Evolutionary conservation across 139 green algal species (phyloP).

Genomic region (Gonium pectorale): DNA sequence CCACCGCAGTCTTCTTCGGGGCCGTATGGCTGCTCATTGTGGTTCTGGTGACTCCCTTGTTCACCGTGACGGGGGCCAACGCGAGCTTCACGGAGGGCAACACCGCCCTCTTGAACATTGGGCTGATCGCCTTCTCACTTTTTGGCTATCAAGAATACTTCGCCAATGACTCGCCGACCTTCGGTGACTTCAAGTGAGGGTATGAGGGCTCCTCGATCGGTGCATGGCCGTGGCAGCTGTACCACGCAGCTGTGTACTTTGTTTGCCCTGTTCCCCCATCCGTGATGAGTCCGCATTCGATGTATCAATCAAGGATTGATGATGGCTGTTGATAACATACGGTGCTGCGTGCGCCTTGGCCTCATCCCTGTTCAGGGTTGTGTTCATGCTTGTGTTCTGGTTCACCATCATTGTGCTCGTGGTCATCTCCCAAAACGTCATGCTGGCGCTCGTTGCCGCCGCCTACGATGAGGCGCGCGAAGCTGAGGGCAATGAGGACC

Average conservation of each 20-base stretch:
- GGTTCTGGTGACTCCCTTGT: constrained; percentile 1
- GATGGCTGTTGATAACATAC: background rate
- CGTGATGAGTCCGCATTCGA: background rate
- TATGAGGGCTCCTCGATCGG: too few species aligned
- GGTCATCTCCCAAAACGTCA: constrained; percentile 18
- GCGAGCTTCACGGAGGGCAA: background rate
- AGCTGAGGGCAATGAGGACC: background rate
- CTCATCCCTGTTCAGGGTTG: too few species aligned
- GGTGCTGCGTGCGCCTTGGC: too few species aligned
- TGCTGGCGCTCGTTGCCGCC: constrained; percentile 4
- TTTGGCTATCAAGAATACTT: constrained; percentile 11
- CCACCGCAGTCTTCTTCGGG: constrained; percentile 12
- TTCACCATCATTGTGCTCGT: background rate
- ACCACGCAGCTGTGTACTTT: background rate
- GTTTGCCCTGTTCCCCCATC: background rate
- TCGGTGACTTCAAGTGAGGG: background rate
- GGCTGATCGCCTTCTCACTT: constrained; percentile 3
- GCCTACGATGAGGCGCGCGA: constrained; percentile 29
- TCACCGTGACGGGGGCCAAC: constrained; percentile 17
- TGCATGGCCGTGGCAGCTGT: too few species aligned
- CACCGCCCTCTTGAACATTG: background rate
- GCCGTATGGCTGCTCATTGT: background rate
- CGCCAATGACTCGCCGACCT: background rate
- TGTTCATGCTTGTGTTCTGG: constrained; percentile 32
- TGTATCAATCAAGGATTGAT: background rate